Evolutionary conservation across 495 filamentous ascomycete species (phyloP).

Genomic region (Neurospora intermedia): DNA sequence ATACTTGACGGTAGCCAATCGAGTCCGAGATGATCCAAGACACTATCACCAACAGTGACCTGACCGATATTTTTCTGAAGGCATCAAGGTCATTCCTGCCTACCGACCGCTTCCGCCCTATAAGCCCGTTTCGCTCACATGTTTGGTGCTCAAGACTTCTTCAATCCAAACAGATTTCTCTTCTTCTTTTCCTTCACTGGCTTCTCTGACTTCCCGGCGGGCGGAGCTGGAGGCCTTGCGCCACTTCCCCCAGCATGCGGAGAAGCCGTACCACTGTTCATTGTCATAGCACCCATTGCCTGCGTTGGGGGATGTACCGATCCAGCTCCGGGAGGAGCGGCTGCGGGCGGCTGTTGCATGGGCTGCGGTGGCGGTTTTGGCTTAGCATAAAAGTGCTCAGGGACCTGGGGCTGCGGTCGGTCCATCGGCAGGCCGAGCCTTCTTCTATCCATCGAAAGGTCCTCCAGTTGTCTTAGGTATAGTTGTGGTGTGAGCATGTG

Average conservation of each 20-base stretch:
- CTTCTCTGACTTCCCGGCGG: slow-evolving; percentile 37
- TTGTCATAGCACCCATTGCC: slow-evolving; percentile 22
- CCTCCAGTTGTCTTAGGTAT: slow-evolving; percentile 71
- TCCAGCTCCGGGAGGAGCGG: slow-evolving; percentile 16
- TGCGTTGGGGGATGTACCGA: slow-evolving; percentile 22
- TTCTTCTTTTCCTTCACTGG: slow-evolving; percentile 62
- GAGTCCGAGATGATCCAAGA: neutral
- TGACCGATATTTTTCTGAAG: neutral
- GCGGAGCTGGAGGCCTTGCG: slow-evolving; percentile 21
- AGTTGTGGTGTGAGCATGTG: slow-evolving; percentile 81
- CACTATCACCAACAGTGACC: neutral
- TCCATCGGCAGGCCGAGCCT: slow-evolving; percentile 73
- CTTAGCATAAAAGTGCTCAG: slow-evolving; percentile 78
- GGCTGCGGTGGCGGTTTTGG: slow-evolving; percentile 38
- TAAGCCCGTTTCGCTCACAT: neutral
- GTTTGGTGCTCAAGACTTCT: slow-evolving; percentile 27
- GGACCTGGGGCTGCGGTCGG: slow-evolving; percentile 65
- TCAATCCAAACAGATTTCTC: slow-evolving; percentile 65
- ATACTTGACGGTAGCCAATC: neutral
- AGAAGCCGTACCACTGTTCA: slow-evolving; percentile 14
- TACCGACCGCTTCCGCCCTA: neutral
- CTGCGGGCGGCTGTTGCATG: neutral
- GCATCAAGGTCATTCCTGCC: neutral
- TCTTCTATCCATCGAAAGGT: slow-evolving; percentile 63
- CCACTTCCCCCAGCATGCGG: slow-evolving; percentile 13